Evolutionary conservation across 2,329 filamentous ascomycete species (phyloP).

Genomic region (Alternaria ethzedia): DNA sequence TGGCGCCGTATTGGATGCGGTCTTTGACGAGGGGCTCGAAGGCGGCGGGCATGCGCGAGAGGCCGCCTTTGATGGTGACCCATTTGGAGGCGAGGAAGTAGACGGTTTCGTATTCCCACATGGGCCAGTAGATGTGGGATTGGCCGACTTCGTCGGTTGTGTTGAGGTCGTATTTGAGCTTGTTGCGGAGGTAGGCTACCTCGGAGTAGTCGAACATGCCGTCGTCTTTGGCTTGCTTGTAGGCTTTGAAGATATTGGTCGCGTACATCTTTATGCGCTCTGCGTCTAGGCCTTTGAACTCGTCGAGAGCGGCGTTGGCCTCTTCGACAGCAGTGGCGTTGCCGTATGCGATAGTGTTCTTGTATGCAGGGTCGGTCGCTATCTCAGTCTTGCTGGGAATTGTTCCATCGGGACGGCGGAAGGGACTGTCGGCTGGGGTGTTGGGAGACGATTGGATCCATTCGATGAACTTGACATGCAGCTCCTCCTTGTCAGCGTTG

Average conservation of each 20-base stretch:
- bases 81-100: slow-evolving; percentile 65
- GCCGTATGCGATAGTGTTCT: slow-evolving; percentile 12
- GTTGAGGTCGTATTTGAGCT: slow-evolving; percentile 59
- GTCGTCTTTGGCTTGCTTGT: slow-evolving; percentile 57
- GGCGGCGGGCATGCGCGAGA: slow-evolving; percentile 62
- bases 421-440: slow-evolving; percentile 47
- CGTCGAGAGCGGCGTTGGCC: slow-evolving; percentile 17
- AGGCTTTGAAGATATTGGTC: slow-evolving; percentile 55
- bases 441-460: slow-evolving; percentile 65
- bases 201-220: slow-evolving; percentile 68
- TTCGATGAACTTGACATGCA: slow-evolving; percentile 63
- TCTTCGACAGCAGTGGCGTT: slow-evolving; percentile 18
- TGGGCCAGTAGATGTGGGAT: slow-evolving; percentile 52
- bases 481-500: slow-evolving; percentile 55
- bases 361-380: slow-evolving; percentile 10
- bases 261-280: slow-evolving; percentile 44
- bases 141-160: slow-evolving; percentile 51
- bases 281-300: slow-evolving; percentile 17
- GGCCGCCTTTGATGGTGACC: slow-evolving; percentile 66
- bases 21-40: slow-evolving; percentile 66
- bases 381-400: slow-evolving; percentile 17
- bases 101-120: slow-evolving; percentile 54
- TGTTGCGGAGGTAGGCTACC: slow-evolving; percentile 58
- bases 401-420: slow-evolving; percentile 17
- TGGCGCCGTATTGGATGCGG: slow-evolving; percentile 60